A percentile compares a stretch with the other conserved stretches of the same genome.
Evolutionary conservation across 805 yeast genomes (phyloP).

Genomic region (Kodamaea hsintzibuensis): DNA sequence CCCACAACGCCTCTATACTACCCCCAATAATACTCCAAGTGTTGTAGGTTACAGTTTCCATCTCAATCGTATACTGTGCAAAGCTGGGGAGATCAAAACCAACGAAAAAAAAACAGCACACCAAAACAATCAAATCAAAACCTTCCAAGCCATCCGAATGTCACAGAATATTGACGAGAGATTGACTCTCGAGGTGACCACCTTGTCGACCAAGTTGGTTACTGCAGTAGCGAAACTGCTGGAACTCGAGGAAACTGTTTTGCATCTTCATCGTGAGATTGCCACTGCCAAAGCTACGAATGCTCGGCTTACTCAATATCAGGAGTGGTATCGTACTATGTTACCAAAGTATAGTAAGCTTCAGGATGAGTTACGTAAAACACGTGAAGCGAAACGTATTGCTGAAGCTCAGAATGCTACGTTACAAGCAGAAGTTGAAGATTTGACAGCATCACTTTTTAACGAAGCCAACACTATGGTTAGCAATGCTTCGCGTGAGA

Average conservation of each 20-base stretch:
- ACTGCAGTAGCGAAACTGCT: slow-evolving; percentile 61
- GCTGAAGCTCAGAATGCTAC: slow-evolving; percentile 62
- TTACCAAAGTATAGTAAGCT: slow-evolving; percentile 33
- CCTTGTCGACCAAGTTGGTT: slow-evolving; percentile 58
- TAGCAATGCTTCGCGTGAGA: slow-evolving; percentile 69
- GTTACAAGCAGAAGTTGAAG: slow-evolving; percentile 75
- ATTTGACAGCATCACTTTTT: slow-evolving; percentile 71
- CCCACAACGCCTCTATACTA: background rate
- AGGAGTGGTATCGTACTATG: slow-evolving; percentile 26
- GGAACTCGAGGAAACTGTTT: slow-evolving; percentile 51
- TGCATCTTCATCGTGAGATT: slow-evolving; percentile 40
- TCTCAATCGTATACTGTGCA: too few relatives aligned
- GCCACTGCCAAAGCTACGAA: slow-evolving; percentile 25
- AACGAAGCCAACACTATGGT: slow-evolving; percentile 88
- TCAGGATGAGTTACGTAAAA: slow-evolving; percentile 20
- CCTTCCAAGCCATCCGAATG: slow-evolving; percentile 3
- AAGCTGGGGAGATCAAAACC: slow-evolving; percentile 1
- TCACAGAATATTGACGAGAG: slow-evolving; percentile 31
- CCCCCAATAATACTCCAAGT: background rate
- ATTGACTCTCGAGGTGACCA: slow-evolving; percentile 54
- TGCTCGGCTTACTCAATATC: slow-evolving; percentile 20
- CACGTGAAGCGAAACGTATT: slow-evolving; percentile 35
- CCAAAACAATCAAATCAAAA: background rate
- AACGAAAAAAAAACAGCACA: slow-evolving; percentile 2
- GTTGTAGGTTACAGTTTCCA: background rate